Conservation (phyloP, 352 stramenopile species). For the Pilasporangium apinafurcum region DNA sequence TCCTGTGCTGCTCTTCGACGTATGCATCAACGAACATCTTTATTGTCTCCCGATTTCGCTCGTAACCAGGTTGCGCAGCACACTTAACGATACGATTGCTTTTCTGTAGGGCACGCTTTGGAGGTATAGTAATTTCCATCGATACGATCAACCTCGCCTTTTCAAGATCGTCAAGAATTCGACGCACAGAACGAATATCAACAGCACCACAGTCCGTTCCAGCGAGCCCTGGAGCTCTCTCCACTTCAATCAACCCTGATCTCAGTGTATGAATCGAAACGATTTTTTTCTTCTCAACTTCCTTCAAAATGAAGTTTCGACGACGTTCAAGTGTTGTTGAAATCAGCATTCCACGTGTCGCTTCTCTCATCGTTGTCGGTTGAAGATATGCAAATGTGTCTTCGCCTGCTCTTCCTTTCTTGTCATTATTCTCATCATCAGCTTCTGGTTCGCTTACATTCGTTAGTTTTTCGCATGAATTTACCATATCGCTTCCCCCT, state of each 20-base stretch:
- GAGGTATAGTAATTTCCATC: constrained; percentile 62
- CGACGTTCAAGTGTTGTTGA: constrained; percentile 47
- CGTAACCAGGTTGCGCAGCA: constrained; percentile 44
- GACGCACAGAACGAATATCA: constrained; percentile 60
- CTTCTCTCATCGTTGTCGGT: constrained; percentile 53
- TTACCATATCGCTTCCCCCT: not conserved
- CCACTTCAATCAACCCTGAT: constrained; percentile 37
- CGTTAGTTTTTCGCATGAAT: not conserved
- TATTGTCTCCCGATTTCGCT: constrained; percentile 43
- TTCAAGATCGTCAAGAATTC: constrained; percentile 61
- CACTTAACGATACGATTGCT: constrained; percentile 56
- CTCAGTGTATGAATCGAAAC: constrained; percentile 65
- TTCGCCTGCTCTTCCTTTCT: not conserved
- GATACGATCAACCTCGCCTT: constrained; percentile 33
- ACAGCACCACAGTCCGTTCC: constrained; percentile 28
- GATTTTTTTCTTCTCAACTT: constrained; percentile 52
- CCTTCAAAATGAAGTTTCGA: constrained; percentile 48
- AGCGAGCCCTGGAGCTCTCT: constrained; percentile 19
- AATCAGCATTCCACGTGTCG: constrained; percentile 37
- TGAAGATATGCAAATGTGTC: constrained; percentile 10
- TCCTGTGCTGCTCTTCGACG: constrained; percentile 56
- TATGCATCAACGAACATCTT: constrained; percentile 54
- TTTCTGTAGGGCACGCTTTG: constrained; percentile 65
- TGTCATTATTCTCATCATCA: not conserved
- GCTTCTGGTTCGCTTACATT: not conserved